phyloP scores from a whole-genome alignment of 805 yeast genomes.

The Candida stauntonica region DNA sequence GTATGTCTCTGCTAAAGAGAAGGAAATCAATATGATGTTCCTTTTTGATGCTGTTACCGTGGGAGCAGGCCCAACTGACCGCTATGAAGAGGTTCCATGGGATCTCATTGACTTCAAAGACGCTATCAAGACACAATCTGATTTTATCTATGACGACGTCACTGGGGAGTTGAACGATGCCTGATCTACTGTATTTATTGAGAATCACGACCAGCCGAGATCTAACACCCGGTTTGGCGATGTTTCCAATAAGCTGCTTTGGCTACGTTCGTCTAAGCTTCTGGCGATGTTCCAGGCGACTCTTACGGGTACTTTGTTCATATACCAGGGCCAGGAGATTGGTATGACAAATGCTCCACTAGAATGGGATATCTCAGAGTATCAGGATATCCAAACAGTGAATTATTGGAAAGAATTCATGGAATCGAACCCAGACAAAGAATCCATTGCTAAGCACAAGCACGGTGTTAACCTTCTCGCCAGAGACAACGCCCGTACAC shows the following conservation, averaged over 20 bases:
- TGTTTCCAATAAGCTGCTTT: conserved; percentile 30
- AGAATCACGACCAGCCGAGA: conserved; percentile 56
- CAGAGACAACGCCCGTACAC: conserved; percentile 52
- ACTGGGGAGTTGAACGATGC: conserved; percentile 38
- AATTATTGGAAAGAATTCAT: conserved; percentile 36
- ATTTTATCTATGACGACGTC: conserved; percentile 34
- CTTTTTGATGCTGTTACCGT: conserved; percentile 32
- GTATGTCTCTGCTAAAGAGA: conserved; percentile 35
- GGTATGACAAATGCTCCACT: conserved; percentile 46
- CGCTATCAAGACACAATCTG: conserved; percentile 33
- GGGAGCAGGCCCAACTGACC: conserved; percentile 34
- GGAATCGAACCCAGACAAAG: conserved; percentile 23
- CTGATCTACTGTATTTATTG: conserved; percentile 53
- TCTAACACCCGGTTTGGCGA: conserved; percentile 48
- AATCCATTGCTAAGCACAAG: conserved; percentile 24
- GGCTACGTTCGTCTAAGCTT: conserved; percentile 42
- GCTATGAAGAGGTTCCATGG: conserved; percentile 33
- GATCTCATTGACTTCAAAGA: conserved; percentile 37
- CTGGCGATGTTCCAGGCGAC: conserved; percentile 41
- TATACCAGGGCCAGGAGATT: conserved; percentile 60
- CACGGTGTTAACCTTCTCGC: conserved; percentile 36
- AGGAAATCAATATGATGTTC: conserved; percentile 40
- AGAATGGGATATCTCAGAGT: conserved; percentile 44
- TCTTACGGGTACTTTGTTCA: conserved; percentile 49
- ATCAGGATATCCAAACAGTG: conserved; percentile 44